A percentile compares a stretch with the other conserved stretches of the same genome.
phyloP scores from a whole-genome alignment of 305 asterid species.

The Rubia peregrina region DNA sequence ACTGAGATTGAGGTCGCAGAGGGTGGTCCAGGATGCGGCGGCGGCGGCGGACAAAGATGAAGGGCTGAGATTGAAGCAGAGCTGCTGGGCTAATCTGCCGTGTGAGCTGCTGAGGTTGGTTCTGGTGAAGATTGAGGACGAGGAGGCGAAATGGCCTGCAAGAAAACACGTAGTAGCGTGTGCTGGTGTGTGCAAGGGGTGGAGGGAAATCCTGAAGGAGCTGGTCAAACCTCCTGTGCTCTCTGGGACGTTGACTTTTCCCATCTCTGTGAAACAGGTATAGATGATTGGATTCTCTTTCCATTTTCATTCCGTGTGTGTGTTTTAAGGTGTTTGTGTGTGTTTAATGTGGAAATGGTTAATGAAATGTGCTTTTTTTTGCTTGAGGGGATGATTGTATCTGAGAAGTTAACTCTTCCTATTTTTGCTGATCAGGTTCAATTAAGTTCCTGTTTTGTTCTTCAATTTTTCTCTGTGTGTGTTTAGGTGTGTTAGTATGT shows the following conservation, averaged over 20 bases:
- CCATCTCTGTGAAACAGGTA: slow-evolving; percentile 63
- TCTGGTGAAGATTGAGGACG: slow-evolving; percentile 54
- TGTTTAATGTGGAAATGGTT: not conserved
- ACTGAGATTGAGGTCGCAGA: slow-evolving; percentile 59
- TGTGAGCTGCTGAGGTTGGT: slow-evolving; percentile 71
- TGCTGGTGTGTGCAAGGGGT: slow-evolving; percentile 82
- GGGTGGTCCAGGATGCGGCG: slow-evolving; percentile 53
- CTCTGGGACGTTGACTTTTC: slow-evolving; percentile 76
- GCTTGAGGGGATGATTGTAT: not conserved
- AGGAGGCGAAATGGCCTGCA: slow-evolving; percentile 62
- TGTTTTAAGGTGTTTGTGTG: not conserved
- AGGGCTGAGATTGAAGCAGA: slow-evolving; percentile 16
- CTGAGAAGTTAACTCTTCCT: not conserved
- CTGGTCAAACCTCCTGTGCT: slow-evolving; percentile 53
- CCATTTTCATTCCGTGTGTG: not conserved
- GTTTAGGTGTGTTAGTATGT: not conserved
- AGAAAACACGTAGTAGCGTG: slow-evolving; percentile 84
- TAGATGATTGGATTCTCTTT: not conserved
- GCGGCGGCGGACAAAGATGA: slow-evolving; percentile 38
- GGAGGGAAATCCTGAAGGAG: slow-evolving; percentile 84
- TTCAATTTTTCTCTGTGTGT: not conserved
- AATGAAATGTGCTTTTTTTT: not conserved
- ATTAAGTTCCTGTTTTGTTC: not conserved
- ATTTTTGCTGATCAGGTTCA: not conserved
- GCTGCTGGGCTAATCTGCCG: slow-evolving; percentile 71